These are phyloP conservation scores for Boletus sp. DNA, from an alignment of 1,284 basidiomycete species.

Conservation along the genomic window DNA sequence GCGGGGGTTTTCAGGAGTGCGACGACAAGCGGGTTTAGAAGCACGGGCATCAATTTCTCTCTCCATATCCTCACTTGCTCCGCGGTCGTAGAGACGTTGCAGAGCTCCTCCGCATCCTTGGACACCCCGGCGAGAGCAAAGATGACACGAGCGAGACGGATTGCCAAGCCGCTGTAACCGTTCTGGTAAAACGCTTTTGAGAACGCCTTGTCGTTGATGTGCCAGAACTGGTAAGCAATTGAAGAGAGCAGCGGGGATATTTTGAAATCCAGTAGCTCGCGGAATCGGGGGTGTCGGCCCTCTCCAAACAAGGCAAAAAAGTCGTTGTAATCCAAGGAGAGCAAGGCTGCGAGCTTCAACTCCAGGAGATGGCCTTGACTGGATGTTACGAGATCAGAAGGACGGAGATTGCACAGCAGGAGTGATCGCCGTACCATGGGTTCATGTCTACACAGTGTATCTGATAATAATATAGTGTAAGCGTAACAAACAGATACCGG, in stretches of 20 bases:
- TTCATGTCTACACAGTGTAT: conserved; percentile 80
- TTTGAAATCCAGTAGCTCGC: conserved; percentile 60
- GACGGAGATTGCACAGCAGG: background rate
- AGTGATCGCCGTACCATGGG: conserved; percentile 40
- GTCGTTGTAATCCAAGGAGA: conserved; percentile 62
- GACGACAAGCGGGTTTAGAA: conserved; percentile 68
- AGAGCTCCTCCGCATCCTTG: conserved; percentile 57
- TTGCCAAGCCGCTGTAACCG: conserved; percentile 73
- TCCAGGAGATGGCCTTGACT: conserved; percentile 79
- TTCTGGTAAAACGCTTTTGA: conserved; percentile 68
- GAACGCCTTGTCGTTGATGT: conserved; percentile 64
- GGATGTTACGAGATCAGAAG: conserved; percentile 8
- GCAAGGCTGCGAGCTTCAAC: conserved; percentile 72
- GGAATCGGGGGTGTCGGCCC: conserved; percentile 65
- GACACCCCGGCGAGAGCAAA: conserved; percentile 62
- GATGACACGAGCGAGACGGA: conserved; percentile 63
- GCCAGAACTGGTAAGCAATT: conserved; percentile 78
- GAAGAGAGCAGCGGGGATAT: conserved; percentile 75
- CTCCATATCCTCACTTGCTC: conserved; percentile 72
- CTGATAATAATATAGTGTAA: conserved; percentile 23
- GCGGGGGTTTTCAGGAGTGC: conserved; percentile 60
- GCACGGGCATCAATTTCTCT: conserved; percentile 57
- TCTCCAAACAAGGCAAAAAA: conserved; percentile 77
- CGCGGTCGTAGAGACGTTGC: conserved; percentile 52
- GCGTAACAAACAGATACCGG: background rate